Percentiles rank a stretch among this genome's conserved stretches.
These are phyloP conservation scores for Leishmania aethiopica DNA, from an alignment of 208 protist species.

Conservation along the genomic window DNA sequence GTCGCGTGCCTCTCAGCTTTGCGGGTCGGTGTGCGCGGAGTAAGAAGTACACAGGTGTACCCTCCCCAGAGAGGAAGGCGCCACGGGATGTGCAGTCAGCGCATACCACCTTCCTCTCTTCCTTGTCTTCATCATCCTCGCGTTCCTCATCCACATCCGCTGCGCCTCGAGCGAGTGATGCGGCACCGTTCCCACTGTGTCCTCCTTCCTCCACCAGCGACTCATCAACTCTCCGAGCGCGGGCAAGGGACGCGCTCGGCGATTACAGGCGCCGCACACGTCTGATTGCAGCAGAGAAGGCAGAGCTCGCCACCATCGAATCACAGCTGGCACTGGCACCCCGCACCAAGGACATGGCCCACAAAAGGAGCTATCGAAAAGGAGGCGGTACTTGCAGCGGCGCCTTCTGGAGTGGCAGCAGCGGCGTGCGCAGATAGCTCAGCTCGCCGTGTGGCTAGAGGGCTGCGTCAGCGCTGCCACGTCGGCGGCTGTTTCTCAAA, in stretches of 20 bases:
- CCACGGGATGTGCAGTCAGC: neutral
- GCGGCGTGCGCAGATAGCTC: slow-evolving; percentile 36
- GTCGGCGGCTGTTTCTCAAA: neutral
- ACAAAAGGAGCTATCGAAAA: slow-evolving; percentile 22
- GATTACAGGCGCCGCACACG: slow-evolving; percentile 21
- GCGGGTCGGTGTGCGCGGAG: neutral
- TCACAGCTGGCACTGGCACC: slow-evolving; percentile 19
- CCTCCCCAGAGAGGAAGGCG: neutral
- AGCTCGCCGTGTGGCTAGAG: slow-evolving; percentile 33
- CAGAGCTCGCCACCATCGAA: slow-evolving; percentile 26
- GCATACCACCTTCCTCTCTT: neutral
- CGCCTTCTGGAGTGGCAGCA: slow-evolving; percentile 41
- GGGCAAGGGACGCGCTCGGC: slow-evolving; percentile 10
- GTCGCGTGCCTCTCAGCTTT: slow-evolving; percentile 16
- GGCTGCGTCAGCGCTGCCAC: slow-evolving; percentile 9
- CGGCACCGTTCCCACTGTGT: neutral
- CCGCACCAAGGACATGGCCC: neutral
- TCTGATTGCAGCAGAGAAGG: slow-evolving; percentile 19
- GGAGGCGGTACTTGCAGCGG: slow-evolving; percentile 27
- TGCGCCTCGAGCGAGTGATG: neutral
- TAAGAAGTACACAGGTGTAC: neutral
- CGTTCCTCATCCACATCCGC: neutral
- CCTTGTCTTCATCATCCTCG: neutral
- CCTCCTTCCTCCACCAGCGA: neutral
- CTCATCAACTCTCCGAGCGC: slow-evolving; percentile 4